A percentile compares a stretch with the other conserved stretches of the same genome.
Evolutionary conservation across 352 stramenopile genomes (phyloP).

Genomic region (Phytophthora palmivora): DNA sequence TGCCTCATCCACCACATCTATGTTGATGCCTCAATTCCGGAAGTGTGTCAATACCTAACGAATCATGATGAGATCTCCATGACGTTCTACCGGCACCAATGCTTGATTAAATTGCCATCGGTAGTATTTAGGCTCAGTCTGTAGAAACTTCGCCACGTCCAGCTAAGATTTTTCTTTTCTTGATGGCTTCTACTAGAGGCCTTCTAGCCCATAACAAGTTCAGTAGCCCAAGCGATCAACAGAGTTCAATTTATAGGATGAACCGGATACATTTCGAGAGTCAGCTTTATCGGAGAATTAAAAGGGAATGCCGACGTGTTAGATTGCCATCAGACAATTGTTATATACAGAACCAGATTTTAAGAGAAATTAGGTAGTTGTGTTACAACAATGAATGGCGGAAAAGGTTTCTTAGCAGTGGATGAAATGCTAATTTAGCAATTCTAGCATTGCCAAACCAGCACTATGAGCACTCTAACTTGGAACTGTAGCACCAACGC

Average conservation of each 20-base stretch:
- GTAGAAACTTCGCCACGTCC: slow-evolving; percentile 1
- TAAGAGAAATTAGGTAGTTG: too few species aligned
- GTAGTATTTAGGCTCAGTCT: slow-evolving; percentile 10
- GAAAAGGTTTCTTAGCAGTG: too few species aligned
- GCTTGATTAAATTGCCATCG: too few species aligned
- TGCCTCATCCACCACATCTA: too few species aligned
- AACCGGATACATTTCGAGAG: not conserved
- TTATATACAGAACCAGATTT: too few species aligned
- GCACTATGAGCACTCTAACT: too few species aligned
- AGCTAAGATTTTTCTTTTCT: not conserved
- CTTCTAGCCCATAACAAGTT: slow-evolving; percentile 14
- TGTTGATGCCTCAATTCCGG: slow-evolving; percentile 67
- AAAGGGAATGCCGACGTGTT: not conserved
- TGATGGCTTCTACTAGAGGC: too few species aligned
- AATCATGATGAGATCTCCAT: slow-evolving; percentile 6
- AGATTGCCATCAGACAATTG: not conserved
- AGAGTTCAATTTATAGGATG: slow-evolving; percentile 6
- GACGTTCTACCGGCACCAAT: not conserved
- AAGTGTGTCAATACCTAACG: slow-evolving; percentile 11
- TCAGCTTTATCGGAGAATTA: too few species aligned
- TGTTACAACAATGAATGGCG: too few species aligned
- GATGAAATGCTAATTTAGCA: too few species aligned
- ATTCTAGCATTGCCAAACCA: too few species aligned
- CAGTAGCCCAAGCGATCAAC: not conserved
- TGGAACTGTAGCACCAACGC: slow-evolving; percentile 38